These are phyloP conservation scores for Hypericum perforatum DNA, from an alignment of 345 rosid species.

Conservation along the genomic window DNA sequence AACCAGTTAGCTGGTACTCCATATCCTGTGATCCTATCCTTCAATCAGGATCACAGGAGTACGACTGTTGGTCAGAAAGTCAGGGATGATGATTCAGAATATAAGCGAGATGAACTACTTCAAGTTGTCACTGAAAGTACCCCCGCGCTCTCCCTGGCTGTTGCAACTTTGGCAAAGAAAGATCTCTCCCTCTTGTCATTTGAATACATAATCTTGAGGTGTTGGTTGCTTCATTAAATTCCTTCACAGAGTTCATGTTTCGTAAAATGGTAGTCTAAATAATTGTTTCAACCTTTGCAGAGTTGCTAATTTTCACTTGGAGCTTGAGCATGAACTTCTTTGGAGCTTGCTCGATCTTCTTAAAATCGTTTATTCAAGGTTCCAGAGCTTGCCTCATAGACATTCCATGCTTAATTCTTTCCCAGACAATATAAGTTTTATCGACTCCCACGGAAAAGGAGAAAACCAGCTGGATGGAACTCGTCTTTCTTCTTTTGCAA, in stretches of 20 bases:
- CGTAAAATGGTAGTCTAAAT: conserved; percentile 14
- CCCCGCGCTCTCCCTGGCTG: conserved; percentile 43
- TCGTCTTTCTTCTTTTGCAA: conserved; percentile 23
- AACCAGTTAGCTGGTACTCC: conserved; percentile 62
- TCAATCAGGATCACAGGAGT: conserved; percentile 43
- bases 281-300: conserved; percentile 38
- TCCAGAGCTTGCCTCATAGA: conserved; percentile 47
- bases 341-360: conserved; percentile 54
- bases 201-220: conserved; percentile 75
- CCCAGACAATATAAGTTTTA: conserved; percentile 27
- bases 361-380: conserved; percentile 53
- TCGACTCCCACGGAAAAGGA: conserved; percentile 15
- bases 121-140: too few species aligned
- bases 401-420: conserved; percentile 37
- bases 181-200: conserved; percentile 70
- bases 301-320: conserved; percentile 67
- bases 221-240: conserved; percentile 8
- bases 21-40: conserved; percentile 80
- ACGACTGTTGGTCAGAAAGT: conserved; percentile 32
- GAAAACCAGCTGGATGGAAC: conserved; percentile 27
- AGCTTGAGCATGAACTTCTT: conserved; percentile 79
- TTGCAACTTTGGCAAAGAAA: conserved; percentile 79
- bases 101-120: conserved; percentile 28
- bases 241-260: conserved; percentile 5
- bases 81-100: conserved; percentile 30